phyloP scores from a whole-genome alignment of 2,329 filamentous ascomycete species.

The Lachnellula arida region DNA sequence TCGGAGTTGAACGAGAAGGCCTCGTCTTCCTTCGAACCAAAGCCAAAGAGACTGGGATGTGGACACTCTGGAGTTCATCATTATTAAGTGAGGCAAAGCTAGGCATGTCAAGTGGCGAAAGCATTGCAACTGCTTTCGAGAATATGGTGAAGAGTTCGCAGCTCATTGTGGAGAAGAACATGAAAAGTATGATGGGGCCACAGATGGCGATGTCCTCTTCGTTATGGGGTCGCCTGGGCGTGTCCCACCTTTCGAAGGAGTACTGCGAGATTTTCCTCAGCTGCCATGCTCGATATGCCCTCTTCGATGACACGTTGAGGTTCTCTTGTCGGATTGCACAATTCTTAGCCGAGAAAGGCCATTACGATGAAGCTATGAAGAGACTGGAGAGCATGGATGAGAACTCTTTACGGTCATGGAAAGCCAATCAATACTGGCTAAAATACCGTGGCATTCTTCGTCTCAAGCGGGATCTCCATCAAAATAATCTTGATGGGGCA shows the following conservation, averaged over 20 bases:
- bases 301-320: slow-evolving; percentile 75
- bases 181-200: slow-evolving; percentile 67
- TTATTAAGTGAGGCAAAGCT: slow-evolving; percentile 83
- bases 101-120: slow-evolving; percentile 65
- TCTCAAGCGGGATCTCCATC: slow-evolving; percentile 57
- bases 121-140: slow-evolving; percentile 62
- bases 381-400: slow-evolving; percentile 56
- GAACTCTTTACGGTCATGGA: slow-evolving; percentile 65
- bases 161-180: slow-evolving; percentile 70
- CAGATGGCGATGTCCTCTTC: slow-evolving; percentile 69
- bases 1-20: slow-evolving; percentile 75
- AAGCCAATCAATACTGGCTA: slow-evolving; percentile 69
- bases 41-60: slow-evolving; percentile 81
- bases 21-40: slow-evolving; percentile 80
- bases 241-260: slow-evolving; percentile 49
- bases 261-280: slow-evolving; percentile 70
- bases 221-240: slow-evolving; percentile 71
- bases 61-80: slow-evolving; percentile 76
- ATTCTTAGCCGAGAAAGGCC: slow-evolving; percentile 60
- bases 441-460: slow-evolving; percentile 64
- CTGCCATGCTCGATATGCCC: slow-evolving; percentile 60
- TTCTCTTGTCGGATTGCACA: slow-evolving; percentile 68
- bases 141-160: slow-evolving; percentile 78
- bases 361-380: slow-evolving; percentile 63
- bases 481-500: slow-evolving; percentile 51